Evolutionary conservation across 2,329 filamentous ascomycete genomes (phyloP).

Genomic region (Alternaria sp.): DNA sequence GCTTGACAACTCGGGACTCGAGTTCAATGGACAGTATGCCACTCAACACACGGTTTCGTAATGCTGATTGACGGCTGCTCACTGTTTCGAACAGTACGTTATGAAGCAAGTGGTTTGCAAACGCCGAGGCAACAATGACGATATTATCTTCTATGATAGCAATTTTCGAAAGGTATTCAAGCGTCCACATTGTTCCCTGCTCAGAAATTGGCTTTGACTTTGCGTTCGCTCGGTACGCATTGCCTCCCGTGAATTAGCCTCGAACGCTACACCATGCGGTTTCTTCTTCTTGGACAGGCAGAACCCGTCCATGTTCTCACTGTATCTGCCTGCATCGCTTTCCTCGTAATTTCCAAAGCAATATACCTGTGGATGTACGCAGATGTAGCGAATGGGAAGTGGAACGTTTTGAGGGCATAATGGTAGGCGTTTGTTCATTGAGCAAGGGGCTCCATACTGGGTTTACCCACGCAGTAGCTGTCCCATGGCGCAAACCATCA

Average conservation of each 20-base stretch:
- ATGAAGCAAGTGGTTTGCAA: background rate
- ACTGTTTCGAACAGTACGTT: background rate
- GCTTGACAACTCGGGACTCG: background rate
- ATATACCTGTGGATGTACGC: background rate
- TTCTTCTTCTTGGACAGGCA: background rate
- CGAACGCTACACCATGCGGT: background rate
- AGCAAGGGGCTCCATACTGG: background rate
- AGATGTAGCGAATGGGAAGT: background rate
- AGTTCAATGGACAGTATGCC: background rate
- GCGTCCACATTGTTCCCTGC: background rate
- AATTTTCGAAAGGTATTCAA: background rate
- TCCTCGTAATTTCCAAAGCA: background rate
- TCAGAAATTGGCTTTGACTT: background rate
- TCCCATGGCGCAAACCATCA: constrained; percentile 2
- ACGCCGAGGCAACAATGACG: background rate
- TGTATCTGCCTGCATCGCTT: background rate
- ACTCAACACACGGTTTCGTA: background rate
- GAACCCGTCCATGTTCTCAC: background rate
- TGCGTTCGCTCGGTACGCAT: background rate
- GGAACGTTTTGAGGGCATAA: background rate
- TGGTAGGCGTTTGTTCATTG: background rate
- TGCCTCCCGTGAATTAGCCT: background rate
- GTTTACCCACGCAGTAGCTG: background rate
- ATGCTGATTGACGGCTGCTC: background rate
- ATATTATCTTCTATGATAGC: background rate